A percentile compares a stretch with the other conserved stretches of the same genome.
These are phyloP conservation scores for Botrytis galanthina DNA, from an alignment of 2,329 filamentous ascomycete species.

Conservation along the genomic window DNA sequence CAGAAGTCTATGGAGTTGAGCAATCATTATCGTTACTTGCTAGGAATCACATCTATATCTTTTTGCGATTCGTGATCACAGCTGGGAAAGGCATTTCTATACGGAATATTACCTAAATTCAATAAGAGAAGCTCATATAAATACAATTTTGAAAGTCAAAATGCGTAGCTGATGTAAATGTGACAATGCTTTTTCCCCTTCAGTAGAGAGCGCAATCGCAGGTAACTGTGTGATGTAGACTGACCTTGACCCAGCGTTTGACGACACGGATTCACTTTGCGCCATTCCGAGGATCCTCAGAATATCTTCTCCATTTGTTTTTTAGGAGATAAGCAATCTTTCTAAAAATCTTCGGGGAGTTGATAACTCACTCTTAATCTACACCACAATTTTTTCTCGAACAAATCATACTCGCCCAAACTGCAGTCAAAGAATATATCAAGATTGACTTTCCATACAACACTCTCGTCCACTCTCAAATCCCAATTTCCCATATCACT, in stretches of 20 bases:
- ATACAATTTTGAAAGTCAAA: accelerated
- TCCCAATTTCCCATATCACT: not conserved
- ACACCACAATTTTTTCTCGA: not conserved
- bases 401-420: not conserved
- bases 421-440: not conserved
- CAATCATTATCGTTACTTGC: not conserved
- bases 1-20: not conserved
- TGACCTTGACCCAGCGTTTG: not conserved
- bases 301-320: not conserved
- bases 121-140: not conserved
- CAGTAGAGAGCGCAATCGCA: not conserved
- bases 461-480: not conserved
- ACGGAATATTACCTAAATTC: not conserved
- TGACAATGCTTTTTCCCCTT: not conserved
- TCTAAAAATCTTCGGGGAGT: not conserved
- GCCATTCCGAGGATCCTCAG: not conserved
- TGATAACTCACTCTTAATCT: not conserved
- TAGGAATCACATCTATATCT: not conserved
- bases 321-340: not conserved
- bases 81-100: not conserved
- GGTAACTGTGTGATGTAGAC: not conserved
- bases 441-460: accelerated
- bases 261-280: not conserved
- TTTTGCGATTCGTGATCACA: too few species aligned
- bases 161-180: too few species aligned